phyloP scores from a whole-genome alignment of 305 asterid species.

The Plantago rigida region DNA sequence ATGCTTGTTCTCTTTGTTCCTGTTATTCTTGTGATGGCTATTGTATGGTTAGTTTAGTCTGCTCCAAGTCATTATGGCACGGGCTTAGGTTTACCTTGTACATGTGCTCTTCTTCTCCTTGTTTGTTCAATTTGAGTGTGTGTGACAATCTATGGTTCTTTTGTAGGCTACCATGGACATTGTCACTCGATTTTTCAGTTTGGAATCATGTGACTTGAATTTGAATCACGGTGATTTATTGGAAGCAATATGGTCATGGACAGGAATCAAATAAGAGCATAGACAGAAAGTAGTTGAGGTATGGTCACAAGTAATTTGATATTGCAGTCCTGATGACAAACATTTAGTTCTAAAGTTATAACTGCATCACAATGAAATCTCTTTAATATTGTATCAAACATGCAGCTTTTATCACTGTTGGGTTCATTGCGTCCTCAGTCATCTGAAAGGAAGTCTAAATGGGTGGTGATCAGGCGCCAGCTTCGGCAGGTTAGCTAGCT shows the following conservation, averaged over 20 bases:
- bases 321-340: conserved; percentile 17
- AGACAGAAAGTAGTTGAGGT: conserved; percentile 97
- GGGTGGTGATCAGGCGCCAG: conserved; percentile 92
- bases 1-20: conserved; percentile 9
- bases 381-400: conserved; percentile 13
- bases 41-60: background rate
- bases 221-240: conserved; percentile 81
- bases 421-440: conserved; percentile 93
- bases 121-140: conserved; percentile 9
- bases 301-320: conserved; percentile 23
- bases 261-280: conserved; percentile 68
- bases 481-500: conserved; percentile 71
- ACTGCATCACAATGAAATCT: background rate
- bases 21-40: background rate
- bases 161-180: conserved; percentile 75
- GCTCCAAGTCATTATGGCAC: background rate
- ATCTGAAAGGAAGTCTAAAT: conserved; percentile 82
- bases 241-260: conserved; percentile 95
- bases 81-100: background rate
- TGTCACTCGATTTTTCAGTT: conserved; percentile 48
- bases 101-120: background rate
- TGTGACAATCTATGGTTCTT: conserved; percentile 21
- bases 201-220: conserved; percentile 78
- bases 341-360: background rate
- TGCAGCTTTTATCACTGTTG: conserved; percentile 89